A percentile compares a stretch with the other conserved stretches of the same genome.
These are phyloP conservation scores for Cyclocybe aegerita DNA, from an alignment of 768 basidiomycete genomes.

Conservation along the genomic window DNA sequence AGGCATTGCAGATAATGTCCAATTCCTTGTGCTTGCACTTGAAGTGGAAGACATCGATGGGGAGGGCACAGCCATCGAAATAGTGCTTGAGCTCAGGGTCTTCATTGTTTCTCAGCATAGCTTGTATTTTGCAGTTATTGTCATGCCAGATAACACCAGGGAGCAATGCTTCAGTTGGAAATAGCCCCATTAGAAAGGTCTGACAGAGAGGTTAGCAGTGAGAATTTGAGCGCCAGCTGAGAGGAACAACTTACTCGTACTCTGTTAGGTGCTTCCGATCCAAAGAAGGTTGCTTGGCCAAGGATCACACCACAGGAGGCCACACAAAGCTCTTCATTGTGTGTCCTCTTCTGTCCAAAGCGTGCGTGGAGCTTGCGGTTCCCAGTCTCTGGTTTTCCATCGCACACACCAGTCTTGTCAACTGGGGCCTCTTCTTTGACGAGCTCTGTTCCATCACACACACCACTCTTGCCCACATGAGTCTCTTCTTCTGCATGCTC, in stretches of 20 bases:
- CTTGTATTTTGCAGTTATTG: slow-evolving; percentile 17
- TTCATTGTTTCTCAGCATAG: slow-evolving; percentile 3
- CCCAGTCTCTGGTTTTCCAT: slow-evolving; percentile 10
- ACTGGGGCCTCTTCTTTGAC: too few relatives aligned
- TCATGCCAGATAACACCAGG: slow-evolving; percentile 21
- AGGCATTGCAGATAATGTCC: slow-evolving; percentile 17
- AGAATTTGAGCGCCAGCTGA: background rate
- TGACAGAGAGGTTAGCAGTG: background rate
- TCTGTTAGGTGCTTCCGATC: slow-evolving; percentile 19
- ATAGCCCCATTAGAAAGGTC: slow-evolving; percentile 11
- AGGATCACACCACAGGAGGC: slow-evolving; percentile 24
- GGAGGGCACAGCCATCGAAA: slow-evolving; percentile 8
- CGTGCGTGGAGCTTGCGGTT: slow-evolving; percentile 17
- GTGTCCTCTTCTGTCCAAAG: slow-evolving; percentile 26
- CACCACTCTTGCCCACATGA: too few relatives aligned
- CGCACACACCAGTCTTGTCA: too few relatives aligned
- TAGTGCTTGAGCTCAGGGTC: slow-evolving; percentile 10
- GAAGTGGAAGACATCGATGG: slow-evolving; percentile 27
- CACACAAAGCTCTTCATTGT: slow-evolving; percentile 26
- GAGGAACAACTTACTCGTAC: slow-evolving; percentile 15
- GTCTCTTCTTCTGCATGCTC: too few relatives aligned
- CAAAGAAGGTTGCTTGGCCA: slow-evolving; percentile 24
- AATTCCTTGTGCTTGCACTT: slow-evolving; percentile 22
- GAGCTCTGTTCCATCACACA: too few relatives aligned
- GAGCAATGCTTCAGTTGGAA: slow-evolving; percentile 8